Evolutionary conservation across 148 eudicot species (phyloP).

Genomic region (Rhododendron ovatum): DNA sequence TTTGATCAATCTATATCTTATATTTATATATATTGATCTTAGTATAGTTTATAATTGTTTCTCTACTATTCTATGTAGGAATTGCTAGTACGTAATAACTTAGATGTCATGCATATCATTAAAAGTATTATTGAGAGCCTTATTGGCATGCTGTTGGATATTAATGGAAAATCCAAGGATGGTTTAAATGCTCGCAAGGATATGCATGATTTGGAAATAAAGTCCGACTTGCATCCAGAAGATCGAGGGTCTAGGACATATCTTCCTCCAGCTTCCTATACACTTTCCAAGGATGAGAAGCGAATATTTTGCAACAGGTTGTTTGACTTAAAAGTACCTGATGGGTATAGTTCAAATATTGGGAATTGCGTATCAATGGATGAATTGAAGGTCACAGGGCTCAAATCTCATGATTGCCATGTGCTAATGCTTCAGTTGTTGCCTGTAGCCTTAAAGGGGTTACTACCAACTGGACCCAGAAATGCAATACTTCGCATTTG

Average conservation of each 20-base stretch:
- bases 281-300: neutral
- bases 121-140: neutral
- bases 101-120: neutral
- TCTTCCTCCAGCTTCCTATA: neutral
- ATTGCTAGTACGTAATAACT: neutral
- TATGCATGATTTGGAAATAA: neutral
- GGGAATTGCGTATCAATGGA: neutral
- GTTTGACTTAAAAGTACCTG: neutral
- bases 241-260: neutral
- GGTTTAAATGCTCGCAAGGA: neutral
- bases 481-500: neutral
- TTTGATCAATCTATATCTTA: neutral
- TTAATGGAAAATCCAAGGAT: neutral
- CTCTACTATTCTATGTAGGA: neutral
- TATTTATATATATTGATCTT: neutral
- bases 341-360: neutral
- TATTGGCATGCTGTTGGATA: neutral
- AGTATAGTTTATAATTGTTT: neutral
- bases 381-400: neutral
- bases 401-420: neutral
- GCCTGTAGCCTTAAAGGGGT: neutral
- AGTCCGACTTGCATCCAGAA: neutral
- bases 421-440: neutral
- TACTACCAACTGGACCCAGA: neutral
- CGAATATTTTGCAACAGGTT: neutral